These are phyloP conservation scores for Saussurea involucrata DNA, from an alignment of 129 eudicot genomes.

Conservation along the genomic window DNA sequence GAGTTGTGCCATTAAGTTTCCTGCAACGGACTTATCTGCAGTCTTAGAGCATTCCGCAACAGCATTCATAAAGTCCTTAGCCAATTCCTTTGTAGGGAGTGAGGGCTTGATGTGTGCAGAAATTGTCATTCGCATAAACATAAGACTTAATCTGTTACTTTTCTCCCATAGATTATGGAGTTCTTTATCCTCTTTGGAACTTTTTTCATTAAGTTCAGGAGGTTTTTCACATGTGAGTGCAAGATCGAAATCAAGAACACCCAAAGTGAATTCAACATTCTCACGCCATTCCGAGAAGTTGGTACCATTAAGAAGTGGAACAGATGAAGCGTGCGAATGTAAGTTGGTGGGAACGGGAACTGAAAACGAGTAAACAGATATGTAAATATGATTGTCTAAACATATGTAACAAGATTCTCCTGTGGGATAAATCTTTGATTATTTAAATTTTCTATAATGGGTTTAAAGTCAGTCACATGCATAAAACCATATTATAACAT, in stretches of 20 bases:
- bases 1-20: slow-evolving; percentile 11
- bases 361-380: not conserved
- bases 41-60: not conserved
- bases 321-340: not conserved
- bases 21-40: slow-evolving; percentile 5
- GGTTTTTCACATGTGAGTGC: not conserved
- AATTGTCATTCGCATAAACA: slow-evolving; percentile 5
- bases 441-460: not conserved
- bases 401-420: not conserved
- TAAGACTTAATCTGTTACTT: slow-evolving; percentile 5
- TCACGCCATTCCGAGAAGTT: not conserved
- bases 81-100: slow-evolving; percentile 5
- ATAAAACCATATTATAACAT: not conserved
- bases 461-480: not conserved
- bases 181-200: not conserved
- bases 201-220: not conserved
- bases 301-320: not conserved
- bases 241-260: not conserved
- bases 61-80: not conserved
- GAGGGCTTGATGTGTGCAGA: slow-evolving; percentile 6
- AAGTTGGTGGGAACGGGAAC: not conserved
- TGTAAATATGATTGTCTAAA: not conserved
- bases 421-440: not conserved
- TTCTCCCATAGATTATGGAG: not conserved
- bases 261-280: not conserved